Evolutionary conservation across 169 alveolate genomes (phyloP), one percentile per base, ranked within the genome.

Genomic region (Babesia ovis): DNA sequence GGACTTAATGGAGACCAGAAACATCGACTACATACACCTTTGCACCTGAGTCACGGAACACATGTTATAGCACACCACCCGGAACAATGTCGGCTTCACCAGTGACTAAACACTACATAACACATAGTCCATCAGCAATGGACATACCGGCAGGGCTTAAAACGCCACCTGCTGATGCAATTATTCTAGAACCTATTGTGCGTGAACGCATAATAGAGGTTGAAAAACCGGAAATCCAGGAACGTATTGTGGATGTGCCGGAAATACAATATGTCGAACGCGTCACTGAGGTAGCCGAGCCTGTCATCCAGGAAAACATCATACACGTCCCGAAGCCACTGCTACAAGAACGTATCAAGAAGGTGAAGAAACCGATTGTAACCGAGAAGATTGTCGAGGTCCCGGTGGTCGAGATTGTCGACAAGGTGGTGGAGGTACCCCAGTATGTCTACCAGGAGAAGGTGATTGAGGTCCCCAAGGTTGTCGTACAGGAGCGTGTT

Each of bases 331-430:
- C 95, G 42, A 94, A 92, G 66, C 96, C 97, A 20, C 87, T 93
- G 25, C 76, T 93, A 18, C 91, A 91, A 59, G 97, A 94, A 72
- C 83, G 96, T 41, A 84, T 94, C 39, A 94, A 90, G 64, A 87
- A 91, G 56, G 87, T 93, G n/a, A 90, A 93, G 29, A 93, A 93
- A 72, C 92, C 94, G 37, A 89, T 92, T 12, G 81, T 91, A 32
- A 92, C 90, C 84, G 97, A 94, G 67, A 94, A 94, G 68, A 79
- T 93, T 32, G 94, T 94, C 18, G 97, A 94, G 82, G 97, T 94
- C 34, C 96, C 96, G 0, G 95, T 80, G 23, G 59, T 70, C 23
- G 75, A 80, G 34, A 67, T 70, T 12, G 86, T 91, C 1, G 96
- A 92, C 76, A 92, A 91, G 77, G 86, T 93, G 37, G 95, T 94